Conservation (phyloP, 2,329 filamentous ascomycete species). For the Keithomyces neogunnii region DNA sequence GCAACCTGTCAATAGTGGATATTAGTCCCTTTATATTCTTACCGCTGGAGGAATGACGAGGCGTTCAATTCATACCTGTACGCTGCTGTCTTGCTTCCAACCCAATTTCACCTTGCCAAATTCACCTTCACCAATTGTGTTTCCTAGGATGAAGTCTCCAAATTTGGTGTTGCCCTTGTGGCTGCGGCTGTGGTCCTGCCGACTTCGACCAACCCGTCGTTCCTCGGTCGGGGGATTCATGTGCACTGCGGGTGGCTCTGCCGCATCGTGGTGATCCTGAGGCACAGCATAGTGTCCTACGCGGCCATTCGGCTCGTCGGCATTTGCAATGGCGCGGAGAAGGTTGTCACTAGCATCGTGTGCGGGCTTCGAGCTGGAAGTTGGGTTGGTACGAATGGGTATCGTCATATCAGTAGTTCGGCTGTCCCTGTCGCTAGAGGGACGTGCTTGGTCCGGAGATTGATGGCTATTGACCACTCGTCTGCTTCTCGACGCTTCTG, state of each 20-base stretch:
- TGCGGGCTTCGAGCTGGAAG: constrained; percentile 45
- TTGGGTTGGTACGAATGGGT: constrained; percentile 36
- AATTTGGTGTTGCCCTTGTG: constrained; percentile 72
- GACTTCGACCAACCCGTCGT: constrained; percentile 42
- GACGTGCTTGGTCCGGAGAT: constrained; percentile 30
- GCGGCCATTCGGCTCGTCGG: constrained; percentile 22
- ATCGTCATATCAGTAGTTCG: constrained; percentile 29
- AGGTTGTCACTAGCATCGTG: constrained; percentile 74
- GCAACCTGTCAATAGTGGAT: constrained; percentile 54
- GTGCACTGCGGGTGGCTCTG: constrained; percentile 34
- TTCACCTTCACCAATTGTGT: constrained; percentile 94
- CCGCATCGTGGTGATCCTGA: constrained; percentile 31
- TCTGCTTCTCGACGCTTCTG: constrained; percentile 23
- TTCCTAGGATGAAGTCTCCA: constrained; percentile 90
- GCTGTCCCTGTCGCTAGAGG: constrained; percentile 31
- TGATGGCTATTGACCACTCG: constrained; percentile 17
- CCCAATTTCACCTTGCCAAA: constrained; percentile 98
- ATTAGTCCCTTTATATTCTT: too few relatives aligned
- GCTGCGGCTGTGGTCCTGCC: constrained; percentile 46
- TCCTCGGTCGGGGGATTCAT: constrained; percentile 36
- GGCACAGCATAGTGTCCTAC: constrained; percentile 15
- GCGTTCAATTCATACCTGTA: constrained; percentile 48
- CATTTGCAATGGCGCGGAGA: constrained; percentile 54
- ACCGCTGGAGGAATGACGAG: too few relatives aligned
- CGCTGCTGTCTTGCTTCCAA: constrained; percentile 91